Evolutionary conservation across 2,329 filamentous ascomycete species (phyloP).

Genomic region (Xylaria sp.): DNA sequence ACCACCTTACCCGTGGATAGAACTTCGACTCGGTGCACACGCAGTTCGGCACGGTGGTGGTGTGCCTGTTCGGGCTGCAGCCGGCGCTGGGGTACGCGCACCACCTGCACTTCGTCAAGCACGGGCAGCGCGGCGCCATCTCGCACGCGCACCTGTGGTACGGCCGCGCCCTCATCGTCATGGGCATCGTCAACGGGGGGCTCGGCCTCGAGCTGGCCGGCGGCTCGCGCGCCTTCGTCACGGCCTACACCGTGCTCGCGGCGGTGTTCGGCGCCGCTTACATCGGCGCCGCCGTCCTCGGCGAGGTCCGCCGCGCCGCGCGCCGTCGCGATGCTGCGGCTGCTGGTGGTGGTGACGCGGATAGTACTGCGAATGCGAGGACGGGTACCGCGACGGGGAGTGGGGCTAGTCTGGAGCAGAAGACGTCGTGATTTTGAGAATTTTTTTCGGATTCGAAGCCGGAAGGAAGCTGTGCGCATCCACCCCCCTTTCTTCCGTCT

Average conservation of each 20-base stretch:
- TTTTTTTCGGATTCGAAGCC: not conserved
- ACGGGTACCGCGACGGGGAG: not conserved
- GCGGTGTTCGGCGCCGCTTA: slow-evolving; percentile 53
- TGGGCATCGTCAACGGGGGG: slow-evolving; percentile 66
- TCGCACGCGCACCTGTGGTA: slow-evolving; percentile 66
- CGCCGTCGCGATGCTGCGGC: no score
- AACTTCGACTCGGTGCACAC: slow-evolving; percentile 58
- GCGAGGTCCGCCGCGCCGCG: slow-evolving; percentile 11
- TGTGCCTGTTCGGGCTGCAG: slow-evolving; percentile 58
- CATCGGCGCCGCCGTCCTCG: slow-evolving; percentile 19
- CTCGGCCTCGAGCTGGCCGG: slow-evolving; percentile 57
- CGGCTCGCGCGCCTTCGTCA: slow-evolving; percentile 45
- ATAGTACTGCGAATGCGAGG: no score
- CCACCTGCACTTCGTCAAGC: slow-evolving; percentile 55
- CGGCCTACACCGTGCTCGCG: slow-evolving; percentile 60
- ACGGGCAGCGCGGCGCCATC: slow-evolving; percentile 51
- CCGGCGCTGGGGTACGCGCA: slow-evolving; percentile 61
- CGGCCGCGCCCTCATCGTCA: slow-evolving; percentile 58
- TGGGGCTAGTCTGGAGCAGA: slow-evolving; percentile 2
- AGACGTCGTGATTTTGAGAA: slow-evolving; percentile 7
- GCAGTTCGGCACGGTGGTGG: slow-evolving; percentile 57
- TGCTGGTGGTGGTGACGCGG: no score
- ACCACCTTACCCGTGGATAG: slow-evolving; percentile 39
- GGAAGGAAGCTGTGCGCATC: not conserved
- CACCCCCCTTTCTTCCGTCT: not conserved